These are phyloP conservation scores for Kodamaea arcana DNA, from an alignment of 1,139 yeast genomes.

Conservation along the genomic window DNA sequence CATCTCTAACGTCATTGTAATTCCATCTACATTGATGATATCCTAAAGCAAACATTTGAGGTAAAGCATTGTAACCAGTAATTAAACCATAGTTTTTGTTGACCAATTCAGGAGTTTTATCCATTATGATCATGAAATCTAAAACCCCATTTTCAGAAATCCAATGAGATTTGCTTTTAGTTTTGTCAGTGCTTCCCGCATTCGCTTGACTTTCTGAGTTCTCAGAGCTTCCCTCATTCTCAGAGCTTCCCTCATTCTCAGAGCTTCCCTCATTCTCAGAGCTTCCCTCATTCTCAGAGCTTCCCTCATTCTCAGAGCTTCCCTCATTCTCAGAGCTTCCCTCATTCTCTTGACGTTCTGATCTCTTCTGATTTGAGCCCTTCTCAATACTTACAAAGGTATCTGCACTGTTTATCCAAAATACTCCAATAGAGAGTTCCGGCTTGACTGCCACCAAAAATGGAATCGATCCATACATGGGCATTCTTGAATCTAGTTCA, in stretches of 20 bases:
- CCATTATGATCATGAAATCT: conserved; percentile 71
- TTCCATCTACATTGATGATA: conserved; percentile 94
- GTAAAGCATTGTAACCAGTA: conserved; percentile 77
- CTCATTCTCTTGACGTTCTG: too few relatives aligned
- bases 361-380: too few relatives aligned
- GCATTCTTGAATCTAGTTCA: conserved; percentile 71
- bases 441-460: conserved; percentile 68
- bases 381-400: conserved; percentile 75
- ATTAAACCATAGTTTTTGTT: conserved; percentile 60
- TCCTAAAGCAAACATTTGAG: conserved; percentile 76
- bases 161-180: conserved; percentile 76
- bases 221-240: conserved; percentile 32
- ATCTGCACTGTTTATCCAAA: conserved; percentile 93
- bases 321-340: conserved; percentile 20
- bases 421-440: conserved; percentile 63
- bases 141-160: conserved; percentile 85
- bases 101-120: conserved; percentile 56
- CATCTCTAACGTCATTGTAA: conserved; percentile 84
- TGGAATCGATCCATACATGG: conserved; percentile 96
- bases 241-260: conserved; percentile 72
- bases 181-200: conserved; percentile 21
- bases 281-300: conserved; percentile 25
- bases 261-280: conserved; percentile 23
- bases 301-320: conserved; percentile 21
- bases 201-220: too few relatives aligned